phyloP scores from a whole-genome alignment of 2,329 filamentous ascomycete genomes.

The Xylaria sp. region DNA sequence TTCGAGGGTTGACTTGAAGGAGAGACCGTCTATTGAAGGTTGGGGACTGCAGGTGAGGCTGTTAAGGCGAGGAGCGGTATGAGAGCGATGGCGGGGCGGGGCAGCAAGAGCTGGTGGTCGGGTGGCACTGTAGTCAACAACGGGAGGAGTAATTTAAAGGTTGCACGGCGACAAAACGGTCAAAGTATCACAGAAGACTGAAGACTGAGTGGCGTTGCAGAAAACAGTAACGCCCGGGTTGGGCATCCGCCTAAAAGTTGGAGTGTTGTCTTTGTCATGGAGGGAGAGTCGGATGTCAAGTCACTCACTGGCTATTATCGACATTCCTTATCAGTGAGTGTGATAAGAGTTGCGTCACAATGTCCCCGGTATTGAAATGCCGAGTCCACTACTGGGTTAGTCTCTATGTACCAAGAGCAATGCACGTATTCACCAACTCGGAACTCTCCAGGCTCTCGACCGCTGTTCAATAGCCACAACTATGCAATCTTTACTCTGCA shows the following conservation, averaged over 20 bases:
- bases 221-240: neutral
- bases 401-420: too few species aligned
- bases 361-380: neutral
- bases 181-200: too few species aligned
- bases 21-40: neutral
- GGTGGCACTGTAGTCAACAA: constrained; percentile 6
- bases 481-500: too few species aligned
- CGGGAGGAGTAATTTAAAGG: neutral
- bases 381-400: neutral
- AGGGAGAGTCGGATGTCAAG: neutral
- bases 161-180: too few species aligned
- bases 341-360: constrained; percentile 27
- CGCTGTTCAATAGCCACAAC: too few species aligned
- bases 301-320: neutral
- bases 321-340: constrained; percentile 24
- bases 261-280: neutral
- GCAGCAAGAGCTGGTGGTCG: neutral
- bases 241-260: neutral
- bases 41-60: neutral
- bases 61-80: constrained; percentile 9
- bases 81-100: neutral
- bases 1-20: too few species aligned
- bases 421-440: too few species aligned
- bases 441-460: too few species aligned
- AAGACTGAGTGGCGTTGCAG: too few species aligned